Evolutionary conservation across 129 eudicot species (phyloP).

Genomic region (Erigeron canadensis): DNA sequence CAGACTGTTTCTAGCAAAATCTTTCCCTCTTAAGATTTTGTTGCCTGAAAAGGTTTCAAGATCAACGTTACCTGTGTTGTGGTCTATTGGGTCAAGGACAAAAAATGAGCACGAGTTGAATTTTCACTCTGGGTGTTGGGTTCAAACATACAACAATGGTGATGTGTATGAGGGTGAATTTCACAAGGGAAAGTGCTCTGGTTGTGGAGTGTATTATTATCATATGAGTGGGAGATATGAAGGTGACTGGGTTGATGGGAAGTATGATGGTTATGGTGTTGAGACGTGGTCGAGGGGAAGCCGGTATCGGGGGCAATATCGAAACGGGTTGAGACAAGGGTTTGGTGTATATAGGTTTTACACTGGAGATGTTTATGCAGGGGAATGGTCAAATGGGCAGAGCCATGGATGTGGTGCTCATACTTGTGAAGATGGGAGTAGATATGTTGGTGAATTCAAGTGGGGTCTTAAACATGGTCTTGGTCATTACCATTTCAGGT

Average conservation of each 20-base stretch:
- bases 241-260: slow-evolving; percentile 97
- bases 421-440: slow-evolving; percentile 93
- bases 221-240: slow-evolving; percentile 93
- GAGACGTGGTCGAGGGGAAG: slow-evolving; percentile 98
- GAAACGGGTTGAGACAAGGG: slow-evolving; percentile 86
- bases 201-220: slow-evolving; percentile 92
- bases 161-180: slow-evolving; percentile 98
- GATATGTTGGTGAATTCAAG: slow-evolving; percentile 89
- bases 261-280: slow-evolving; percentile 92
- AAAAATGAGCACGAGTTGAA: slow-evolving; percentile 43
- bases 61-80: slow-evolving; percentile 66
- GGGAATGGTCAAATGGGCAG: slow-evolving; percentile 96
- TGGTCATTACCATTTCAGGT: slow-evolving; percentile 97
- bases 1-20: slow-evolving; percentile 59
- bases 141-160: slow-evolving; percentile 84
- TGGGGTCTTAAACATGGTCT: slow-evolving; percentile 98
- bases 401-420: slow-evolving; percentile 96
- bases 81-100: slow-evolving; percentile 77
- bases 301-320: slow-evolving; percentile 83
- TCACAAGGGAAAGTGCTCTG: slow-evolving; percentile 88
- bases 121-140: slow-evolving; percentile 88
- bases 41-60: slow-evolving; percentile 33
- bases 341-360: slow-evolving; percentile 88
- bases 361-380: slow-evolving; percentile 93
- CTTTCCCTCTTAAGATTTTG: slow-evolving; percentile 59